Conservation (phyloP, 495 filamentous ascomycete species). For the Talaromyces adpressus region DNA sequence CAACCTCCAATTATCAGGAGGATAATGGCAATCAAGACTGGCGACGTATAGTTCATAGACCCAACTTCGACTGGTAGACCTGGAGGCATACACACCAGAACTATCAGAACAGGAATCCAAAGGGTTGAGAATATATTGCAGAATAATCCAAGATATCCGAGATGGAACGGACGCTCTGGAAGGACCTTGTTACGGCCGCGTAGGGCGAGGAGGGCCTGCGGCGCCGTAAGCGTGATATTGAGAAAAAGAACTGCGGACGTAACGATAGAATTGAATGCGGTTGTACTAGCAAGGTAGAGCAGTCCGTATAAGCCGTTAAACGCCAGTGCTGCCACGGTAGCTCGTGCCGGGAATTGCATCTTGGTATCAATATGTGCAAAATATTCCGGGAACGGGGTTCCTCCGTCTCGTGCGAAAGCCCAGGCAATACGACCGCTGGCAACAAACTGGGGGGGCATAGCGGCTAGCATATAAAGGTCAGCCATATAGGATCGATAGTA, state of each 20-base stretch:
- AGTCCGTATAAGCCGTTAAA: slow-evolving; percentile 29
- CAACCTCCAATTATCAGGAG: slow-evolving; percentile 18
- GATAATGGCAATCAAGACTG: slow-evolving; percentile 22
- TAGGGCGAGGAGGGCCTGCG: slow-evolving; percentile 24
- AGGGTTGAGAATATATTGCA: slow-evolving; percentile 27
- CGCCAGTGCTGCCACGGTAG: slow-evolving; percentile 20
- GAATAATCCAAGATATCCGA: slow-evolving; percentile 20
- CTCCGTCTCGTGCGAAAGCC: slow-evolving; percentile 40
- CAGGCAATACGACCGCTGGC: slow-evolving; percentile 20
- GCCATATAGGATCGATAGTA: not conserved
- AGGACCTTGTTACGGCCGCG: slow-evolving; percentile 22
- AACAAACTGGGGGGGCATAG: slow-evolving; percentile 1
- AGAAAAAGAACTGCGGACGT: slow-evolving; percentile 28
- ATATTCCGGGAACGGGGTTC: slow-evolving; percentile 40
- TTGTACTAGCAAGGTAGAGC: slow-evolving; percentile 32
- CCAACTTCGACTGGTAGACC: slow-evolving; percentile 16
- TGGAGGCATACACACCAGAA: slow-evolving; percentile 27
- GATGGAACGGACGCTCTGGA: slow-evolving; percentile 19
- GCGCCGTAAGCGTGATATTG: slow-evolving; percentile 29
- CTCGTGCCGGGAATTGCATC: slow-evolving; percentile 20
- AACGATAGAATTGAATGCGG: slow-evolving; percentile 36
- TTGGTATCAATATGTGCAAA: slow-evolving; percentile 20
- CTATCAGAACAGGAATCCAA: slow-evolving; percentile 20
- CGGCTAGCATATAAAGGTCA: not conserved
- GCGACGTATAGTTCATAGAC: slow-evolving; percentile 27